These are phyloP conservation scores for Calonectria pteridis DNA, from an alignment of 2,329 filamentous ascomycete species.

Conservation along the genomic window DNA sequence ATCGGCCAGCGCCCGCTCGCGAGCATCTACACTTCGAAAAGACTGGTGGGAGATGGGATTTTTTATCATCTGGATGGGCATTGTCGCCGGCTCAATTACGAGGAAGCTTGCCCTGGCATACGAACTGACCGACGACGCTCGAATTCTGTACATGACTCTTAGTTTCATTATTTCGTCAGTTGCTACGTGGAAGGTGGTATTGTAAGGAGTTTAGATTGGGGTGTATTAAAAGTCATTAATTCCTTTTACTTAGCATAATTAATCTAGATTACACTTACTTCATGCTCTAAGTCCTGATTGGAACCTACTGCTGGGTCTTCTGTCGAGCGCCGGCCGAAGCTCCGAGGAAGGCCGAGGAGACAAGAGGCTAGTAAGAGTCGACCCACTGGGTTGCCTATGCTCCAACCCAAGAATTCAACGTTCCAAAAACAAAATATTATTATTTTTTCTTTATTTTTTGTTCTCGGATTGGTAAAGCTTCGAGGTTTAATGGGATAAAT, in stretches of 20 bases:
- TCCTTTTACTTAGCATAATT: too few species aligned
- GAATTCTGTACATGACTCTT: neutral
- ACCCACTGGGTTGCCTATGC: too few species aligned
- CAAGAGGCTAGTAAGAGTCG: too few species aligned
- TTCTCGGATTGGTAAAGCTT: too few species aligned
- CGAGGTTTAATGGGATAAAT: too few species aligned
- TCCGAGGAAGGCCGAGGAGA: too few species aligned
- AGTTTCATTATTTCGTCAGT: neutral
- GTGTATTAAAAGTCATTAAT: neutral
- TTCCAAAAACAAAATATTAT: too few species aligned
- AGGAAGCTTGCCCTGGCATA: conserved; percentile 14
- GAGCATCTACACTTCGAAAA: conserved; percentile 33
- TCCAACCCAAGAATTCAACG: too few species aligned
- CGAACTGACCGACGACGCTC: neutral
- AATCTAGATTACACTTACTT: neutral
- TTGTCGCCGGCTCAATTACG: conserved; percentile 31
- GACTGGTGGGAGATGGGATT: conserved; percentile 43
- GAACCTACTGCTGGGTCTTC: too few species aligned
- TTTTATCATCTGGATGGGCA: conserved; percentile 41
- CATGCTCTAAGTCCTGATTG: too few species aligned
- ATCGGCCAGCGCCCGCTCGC: conserved; percentile 31
- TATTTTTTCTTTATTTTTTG: too few species aligned
- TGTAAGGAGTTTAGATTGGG: neutral
- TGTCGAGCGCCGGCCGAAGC: too few species aligned
- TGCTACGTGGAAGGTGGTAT: neutral